Evolutionary conservation across 2,329 filamentous ascomycete species (phyloP).

Genomic region (Colletotrichum graminicola): DNA sequence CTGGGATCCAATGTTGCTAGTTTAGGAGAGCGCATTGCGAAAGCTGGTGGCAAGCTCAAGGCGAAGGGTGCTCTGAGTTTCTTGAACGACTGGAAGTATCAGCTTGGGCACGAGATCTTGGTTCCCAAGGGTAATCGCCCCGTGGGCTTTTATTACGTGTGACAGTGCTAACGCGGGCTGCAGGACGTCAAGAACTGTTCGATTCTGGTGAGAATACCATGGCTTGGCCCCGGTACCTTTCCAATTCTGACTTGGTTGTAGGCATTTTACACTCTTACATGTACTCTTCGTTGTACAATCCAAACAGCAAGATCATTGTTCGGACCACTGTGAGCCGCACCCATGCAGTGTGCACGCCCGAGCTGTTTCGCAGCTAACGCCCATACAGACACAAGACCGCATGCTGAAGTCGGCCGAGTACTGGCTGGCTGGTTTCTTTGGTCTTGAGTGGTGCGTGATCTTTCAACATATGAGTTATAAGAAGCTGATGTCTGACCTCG

Average conservation of each 20-base stretch:
- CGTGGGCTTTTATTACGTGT: neutral
- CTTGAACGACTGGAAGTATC: conserved; percentile 76
- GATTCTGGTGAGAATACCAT: conserved; percentile 62
- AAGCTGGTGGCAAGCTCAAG: conserved; percentile 64
- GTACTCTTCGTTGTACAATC: conserved; percentile 78
- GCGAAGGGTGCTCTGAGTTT: conserved; percentile 73
- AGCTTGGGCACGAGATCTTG: conserved; percentile 77
- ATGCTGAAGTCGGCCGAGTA: conserved; percentile 84
- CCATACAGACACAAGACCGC: conserved; percentile 73
- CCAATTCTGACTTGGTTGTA: conserved; percentile 38
- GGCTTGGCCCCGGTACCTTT: too few species aligned
- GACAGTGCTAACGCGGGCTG: neutral
- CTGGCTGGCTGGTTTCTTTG: conserved; percentile 84
- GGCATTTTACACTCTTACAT: conserved; percentile 79
- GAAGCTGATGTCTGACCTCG: neutral
- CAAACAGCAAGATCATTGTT: conserved; percentile 78
- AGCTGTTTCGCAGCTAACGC: conserved; percentile 30
- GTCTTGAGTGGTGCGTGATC: conserved; percentile 70
- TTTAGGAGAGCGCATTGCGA: conserved; percentile 69
- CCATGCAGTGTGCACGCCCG: neutral
- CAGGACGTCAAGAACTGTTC: conserved; percentile 77
- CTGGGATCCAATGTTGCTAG: conserved; percentile 65
- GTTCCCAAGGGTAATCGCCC: conserved; percentile 68
- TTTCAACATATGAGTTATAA: neutral
- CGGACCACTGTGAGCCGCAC: conserved; percentile 68